These are phyloP conservation scores for Haberlea rhodopensis DNA, from an alignment of 257 asterid genomes.

Conservation along the genomic window DNA sequence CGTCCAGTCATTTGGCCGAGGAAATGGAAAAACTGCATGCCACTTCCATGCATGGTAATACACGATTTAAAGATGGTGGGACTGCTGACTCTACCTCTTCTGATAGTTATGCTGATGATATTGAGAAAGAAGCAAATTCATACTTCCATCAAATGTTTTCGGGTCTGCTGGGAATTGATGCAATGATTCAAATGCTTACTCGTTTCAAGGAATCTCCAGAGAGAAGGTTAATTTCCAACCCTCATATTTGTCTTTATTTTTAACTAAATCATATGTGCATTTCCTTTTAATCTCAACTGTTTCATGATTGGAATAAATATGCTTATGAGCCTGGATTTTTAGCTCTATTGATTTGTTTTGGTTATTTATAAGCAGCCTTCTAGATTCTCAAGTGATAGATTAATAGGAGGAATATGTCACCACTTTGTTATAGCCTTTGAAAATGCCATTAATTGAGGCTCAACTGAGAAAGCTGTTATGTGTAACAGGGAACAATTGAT, in stretches of 20 bases:
- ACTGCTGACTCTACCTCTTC: slow-evolving; percentile 50
- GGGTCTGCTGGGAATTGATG: slow-evolving; percentile 65
- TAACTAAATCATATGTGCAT: neutral
- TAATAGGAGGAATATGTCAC: slow-evolving; percentile 7
- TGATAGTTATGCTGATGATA: slow-evolving; percentile 66
- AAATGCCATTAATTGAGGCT: slow-evolving; percentile 12
- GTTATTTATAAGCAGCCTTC: slow-evolving; percentile 2
- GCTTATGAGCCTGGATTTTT: slow-evolving; percentile 13
- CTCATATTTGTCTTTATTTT: neutral
- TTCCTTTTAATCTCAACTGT: neutral
- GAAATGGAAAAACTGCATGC: slow-evolving; percentile 70
- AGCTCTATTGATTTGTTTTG: neutral
- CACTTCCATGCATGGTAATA: slow-evolving; percentile 47
- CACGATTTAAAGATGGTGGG: slow-evolving; percentile 49
- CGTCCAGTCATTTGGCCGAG: slow-evolving; percentile 60
- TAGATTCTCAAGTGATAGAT: slow-evolving; percentile 8
- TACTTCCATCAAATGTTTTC: slow-evolving; percentile 92
- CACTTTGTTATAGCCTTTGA: slow-evolving; percentile 7
- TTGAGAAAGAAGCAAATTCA: slow-evolving; percentile 77
- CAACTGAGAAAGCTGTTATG: slow-evolving; percentile 23
- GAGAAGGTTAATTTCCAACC: slow-evolving; percentile 45
- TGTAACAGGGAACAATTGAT: slow-evolving; percentile 74
- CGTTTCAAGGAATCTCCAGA: slow-evolving; percentile 78
- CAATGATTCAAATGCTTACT: slow-evolving; percentile 78
- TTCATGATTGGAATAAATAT: slow-evolving; percentile 7